These are phyloP conservation scores for Forsythia viridissima DNA, from an alignment of 257 asterid species.

Conservation along the genomic window DNA sequence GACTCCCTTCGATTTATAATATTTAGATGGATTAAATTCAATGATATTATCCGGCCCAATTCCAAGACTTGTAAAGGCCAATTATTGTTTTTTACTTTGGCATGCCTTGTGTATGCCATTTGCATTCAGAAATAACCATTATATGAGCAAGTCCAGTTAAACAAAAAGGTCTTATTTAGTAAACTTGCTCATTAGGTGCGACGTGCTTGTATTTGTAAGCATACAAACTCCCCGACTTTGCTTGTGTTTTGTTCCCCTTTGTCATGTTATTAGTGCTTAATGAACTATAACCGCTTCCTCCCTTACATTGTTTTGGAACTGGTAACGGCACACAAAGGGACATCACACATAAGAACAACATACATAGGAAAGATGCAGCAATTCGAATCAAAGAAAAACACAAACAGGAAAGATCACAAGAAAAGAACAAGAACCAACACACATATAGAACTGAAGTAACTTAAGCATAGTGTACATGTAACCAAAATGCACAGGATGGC, in stretches of 20 bases:
- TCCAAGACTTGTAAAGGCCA: conserved; percentile 7
- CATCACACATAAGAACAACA: background rate
- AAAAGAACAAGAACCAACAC: background rate
- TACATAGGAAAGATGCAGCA: background rate
- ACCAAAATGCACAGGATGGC: background rate
- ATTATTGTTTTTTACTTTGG: conserved; percentile 5
- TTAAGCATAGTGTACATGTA: background rate
- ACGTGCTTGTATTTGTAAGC: background rate
- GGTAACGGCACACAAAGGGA: background rate
- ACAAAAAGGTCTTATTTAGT: background rate
- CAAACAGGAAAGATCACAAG: background rate
- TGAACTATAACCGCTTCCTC: background rate
- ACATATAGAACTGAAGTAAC: background rate
- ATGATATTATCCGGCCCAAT: no score
- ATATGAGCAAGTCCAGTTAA: conserved; percentile 10
- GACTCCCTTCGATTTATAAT: background rate
- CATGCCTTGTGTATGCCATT: background rate
- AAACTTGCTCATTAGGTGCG: conserved; percentile 1
- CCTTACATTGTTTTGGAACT: background rate
- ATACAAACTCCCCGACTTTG: background rate
- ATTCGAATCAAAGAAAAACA: background rate
- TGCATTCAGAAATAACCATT: background rate
- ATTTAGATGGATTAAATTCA: background rate
- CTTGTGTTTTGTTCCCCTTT: background rate
- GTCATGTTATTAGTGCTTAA: background rate